Evolutionary conservation across 139 green algal genomes (phyloP).

Genomic region (Spirogloea muscicola): DNA sequence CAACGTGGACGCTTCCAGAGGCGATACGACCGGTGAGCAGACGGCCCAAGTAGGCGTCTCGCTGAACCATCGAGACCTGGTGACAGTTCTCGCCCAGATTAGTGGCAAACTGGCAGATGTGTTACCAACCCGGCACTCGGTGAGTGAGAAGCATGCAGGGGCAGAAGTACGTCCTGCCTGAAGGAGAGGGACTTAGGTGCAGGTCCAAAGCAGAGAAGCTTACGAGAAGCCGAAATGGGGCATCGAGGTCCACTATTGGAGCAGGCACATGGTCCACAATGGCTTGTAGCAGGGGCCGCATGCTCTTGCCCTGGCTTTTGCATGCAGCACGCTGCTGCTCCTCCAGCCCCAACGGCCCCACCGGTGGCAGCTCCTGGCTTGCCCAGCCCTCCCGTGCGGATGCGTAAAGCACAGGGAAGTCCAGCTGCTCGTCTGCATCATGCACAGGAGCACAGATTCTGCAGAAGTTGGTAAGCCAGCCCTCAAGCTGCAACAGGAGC

Average conservation of each 20-base stretch:
- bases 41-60: slow-evolving; percentile 73
- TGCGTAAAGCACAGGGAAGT: slow-evolving; percentile 81
- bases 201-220: too few species aligned
- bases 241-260: slow-evolving; percentile 42
- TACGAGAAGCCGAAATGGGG: slow-evolving; percentile 72
- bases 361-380: slow-evolving; percentile 1
- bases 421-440: slow-evolving; percentile 75
- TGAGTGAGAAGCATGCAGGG: not conserved
- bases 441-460: too few species aligned
- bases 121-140: not conserved
- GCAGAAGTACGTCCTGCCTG: slow-evolving; percentile 29
- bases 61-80: slow-evolving; percentile 77
- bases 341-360: not conserved
- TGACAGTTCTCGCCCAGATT: too few species aligned
- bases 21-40: slow-evolving; percentile 74
- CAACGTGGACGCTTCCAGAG: slow-evolving; percentile 58
- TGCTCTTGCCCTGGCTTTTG: too few species aligned
- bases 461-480: not conserved
- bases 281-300: slow-evolving; percentile 77
- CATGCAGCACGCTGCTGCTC: not conserved
- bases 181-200: slow-evolving; percentile 68
- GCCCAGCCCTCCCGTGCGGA: slow-evolving; percentile 61
- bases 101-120: not conserved
- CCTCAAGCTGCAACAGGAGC: too few species aligned
- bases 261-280: slow-evolving; percentile 67